phyloP scores from a whole-genome alignment of 2,329 filamentous ascomycete species.

The Immersiporthe knoxdaviesiana region DNA sequence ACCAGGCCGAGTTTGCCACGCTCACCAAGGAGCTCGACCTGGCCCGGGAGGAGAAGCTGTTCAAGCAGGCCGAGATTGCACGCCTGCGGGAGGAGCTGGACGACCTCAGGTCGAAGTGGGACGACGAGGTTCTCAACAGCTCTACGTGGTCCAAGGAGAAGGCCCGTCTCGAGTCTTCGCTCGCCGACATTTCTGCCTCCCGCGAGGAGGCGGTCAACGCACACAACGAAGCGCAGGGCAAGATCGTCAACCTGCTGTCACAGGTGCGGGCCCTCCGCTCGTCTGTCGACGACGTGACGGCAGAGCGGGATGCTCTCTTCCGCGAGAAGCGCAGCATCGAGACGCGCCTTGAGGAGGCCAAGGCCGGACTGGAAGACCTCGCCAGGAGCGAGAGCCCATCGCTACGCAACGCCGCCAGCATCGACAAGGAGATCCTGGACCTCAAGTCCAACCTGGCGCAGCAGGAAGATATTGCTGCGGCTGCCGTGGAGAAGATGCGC shows the following conservation, averaged over 20 bases:
- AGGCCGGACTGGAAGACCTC: constrained; percentile 84
- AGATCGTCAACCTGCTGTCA: constrained; percentile 86
- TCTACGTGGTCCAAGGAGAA: constrained; percentile 99
- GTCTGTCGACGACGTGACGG: constrained; percentile 80
- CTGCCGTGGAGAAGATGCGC: constrained; percentile 96
- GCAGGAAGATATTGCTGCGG: constrained; percentile 88
- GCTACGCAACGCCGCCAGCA: constrained; percentile 83
- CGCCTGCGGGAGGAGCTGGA: constrained; percentile 95
- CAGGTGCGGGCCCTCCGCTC: constrained; percentile 85
- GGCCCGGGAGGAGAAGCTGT: constrained; percentile 86
- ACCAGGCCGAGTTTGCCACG: constrained; percentile 88
- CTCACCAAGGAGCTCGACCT: constrained; percentile 91
- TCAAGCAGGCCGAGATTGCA: constrained; percentile 82
- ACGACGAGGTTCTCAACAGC: constrained; percentile 95
- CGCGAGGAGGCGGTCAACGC: constrained; percentile 90
- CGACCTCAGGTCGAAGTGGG: constrained; percentile 93
- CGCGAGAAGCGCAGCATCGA: constrained; percentile 93
- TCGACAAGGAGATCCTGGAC: constrained; percentile 87
- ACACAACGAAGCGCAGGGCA: constrained; percentile 92
- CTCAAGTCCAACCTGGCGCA: constrained; percentile 87
- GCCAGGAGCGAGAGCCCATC: constrained; percentile 83
- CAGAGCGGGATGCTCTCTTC: constrained; percentile 81
- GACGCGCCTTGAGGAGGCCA: constrained; percentile 82
- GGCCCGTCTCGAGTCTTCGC: constrained; percentile 82
- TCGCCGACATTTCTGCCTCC: constrained; percentile 87